These are phyloP conservation scores for Nakazawaea pomicola DNA, from an alignment of 805 yeast species.

Conservation along the genomic window DNA sequence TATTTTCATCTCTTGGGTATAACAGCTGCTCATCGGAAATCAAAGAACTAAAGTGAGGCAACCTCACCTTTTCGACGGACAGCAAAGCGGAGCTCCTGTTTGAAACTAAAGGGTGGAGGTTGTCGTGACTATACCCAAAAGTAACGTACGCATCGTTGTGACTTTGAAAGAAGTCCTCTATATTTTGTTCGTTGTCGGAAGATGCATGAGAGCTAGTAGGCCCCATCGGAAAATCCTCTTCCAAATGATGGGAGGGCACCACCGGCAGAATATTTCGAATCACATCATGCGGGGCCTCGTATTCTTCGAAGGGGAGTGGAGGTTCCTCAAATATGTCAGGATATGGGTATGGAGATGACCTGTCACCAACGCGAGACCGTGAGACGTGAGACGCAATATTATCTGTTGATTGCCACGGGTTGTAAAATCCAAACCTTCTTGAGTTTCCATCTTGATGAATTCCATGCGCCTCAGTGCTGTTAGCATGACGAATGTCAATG, in stretches of 20 bases:
- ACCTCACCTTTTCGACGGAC: neutral
- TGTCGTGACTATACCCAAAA: neutral
- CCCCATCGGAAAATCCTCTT: no score
- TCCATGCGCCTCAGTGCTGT: neutral
- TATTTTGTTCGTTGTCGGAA: neutral
- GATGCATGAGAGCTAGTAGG: no score
- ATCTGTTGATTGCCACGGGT: constrained; percentile 9
- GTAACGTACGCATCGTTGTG: neutral
- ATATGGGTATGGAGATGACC: no score
- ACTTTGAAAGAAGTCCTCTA: no score
- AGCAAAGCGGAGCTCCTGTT: no score
- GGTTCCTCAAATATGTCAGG: no score
- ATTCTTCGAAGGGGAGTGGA: no score
- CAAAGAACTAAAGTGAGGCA: constrained; percentile 5
- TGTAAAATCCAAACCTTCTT: neutral
- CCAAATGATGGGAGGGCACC: no score
- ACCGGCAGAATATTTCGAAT: no score
- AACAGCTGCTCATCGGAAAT: neutral
- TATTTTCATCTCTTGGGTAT: constrained; percentile 7
- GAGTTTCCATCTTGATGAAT: no score
- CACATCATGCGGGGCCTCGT: no score
- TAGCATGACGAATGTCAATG: neutral
- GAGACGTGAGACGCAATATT: neutral
- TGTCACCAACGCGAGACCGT: neutral
- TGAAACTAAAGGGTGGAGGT: no score